phyloP scores from a whole-genome alignment of 2,329 filamentous ascomycete species.

The Ustilaginoidea virens region DNA sequence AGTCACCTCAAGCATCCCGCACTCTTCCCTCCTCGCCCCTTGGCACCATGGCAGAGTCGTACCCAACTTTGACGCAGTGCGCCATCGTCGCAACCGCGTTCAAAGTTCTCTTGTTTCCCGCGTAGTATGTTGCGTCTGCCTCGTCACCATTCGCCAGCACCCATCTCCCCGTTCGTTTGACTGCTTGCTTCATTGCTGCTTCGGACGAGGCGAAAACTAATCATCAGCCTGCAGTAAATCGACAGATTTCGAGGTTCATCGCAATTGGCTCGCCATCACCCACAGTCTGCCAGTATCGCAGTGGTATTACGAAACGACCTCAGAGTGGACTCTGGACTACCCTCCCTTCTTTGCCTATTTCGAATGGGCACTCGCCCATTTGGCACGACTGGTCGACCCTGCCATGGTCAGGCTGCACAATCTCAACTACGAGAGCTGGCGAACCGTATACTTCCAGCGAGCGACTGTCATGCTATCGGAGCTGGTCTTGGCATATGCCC shows the following conservation, averaged over 20 bases:
- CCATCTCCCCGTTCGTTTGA: too few species aligned
- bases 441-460: slow-evolving; percentile 87
- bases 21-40: neutral
- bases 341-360: slow-evolving; percentile 97
- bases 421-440: slow-evolving; percentile 78
- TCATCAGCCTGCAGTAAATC: slow-evolving; percentile 71
- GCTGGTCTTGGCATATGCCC: slow-evolving; percentile 65
- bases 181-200: too few species aligned
- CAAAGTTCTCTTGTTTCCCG: slow-evolving; percentile 83
- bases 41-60: slow-evolving; percentile 55
- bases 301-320: slow-evolving; percentile 97
- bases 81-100: slow-evolving; percentile 74
- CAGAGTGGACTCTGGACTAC: slow-evolving; percentile 99
- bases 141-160: too few species aligned
- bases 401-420: slow-evolving; percentile 71
- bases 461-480: slow-evolving; percentile 78
- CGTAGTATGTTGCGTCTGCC: slow-evolving; percentile 69
- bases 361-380: slow-evolving; percentile 80
- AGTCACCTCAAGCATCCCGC: too few species aligned
- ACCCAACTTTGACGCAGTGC: slow-evolving; percentile 80
- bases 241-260: slow-evolving; percentile 96
- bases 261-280: slow-evolving; percentile 96
- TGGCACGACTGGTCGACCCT: slow-evolving; percentile 61
- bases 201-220: too few species aligned
- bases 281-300: slow-evolving; percentile 71